phyloP scores from a whole-genome alignment of 2,329 filamentous ascomycete species.

The Epichloe typhina region DNA sequence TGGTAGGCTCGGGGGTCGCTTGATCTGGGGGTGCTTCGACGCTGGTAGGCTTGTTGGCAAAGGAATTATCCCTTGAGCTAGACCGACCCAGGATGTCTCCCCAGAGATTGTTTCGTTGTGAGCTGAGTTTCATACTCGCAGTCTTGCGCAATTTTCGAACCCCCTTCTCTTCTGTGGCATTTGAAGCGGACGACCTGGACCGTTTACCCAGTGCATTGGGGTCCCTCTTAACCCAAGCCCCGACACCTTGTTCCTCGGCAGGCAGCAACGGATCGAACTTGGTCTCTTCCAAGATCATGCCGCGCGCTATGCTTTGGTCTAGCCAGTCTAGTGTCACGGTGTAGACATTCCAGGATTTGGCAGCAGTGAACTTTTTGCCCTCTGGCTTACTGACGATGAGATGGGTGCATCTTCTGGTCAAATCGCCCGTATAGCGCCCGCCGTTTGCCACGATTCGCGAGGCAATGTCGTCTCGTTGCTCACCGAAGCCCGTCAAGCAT shows the following conservation, averaged over 20 bases:
- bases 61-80: conserved; percentile 22
- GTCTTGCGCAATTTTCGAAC: conserved; percentile 74
- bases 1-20: conserved; percentile 4
- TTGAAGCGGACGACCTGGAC: conserved; percentile 33
- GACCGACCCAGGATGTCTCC: conserved; percentile 60
- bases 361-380: conserved; percentile 83
- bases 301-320: conserved; percentile 64
- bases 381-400: conserved; percentile 67
- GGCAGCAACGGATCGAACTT: conserved; percentile 68
- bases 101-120: conserved; percentile 78
- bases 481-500: conserved; percentile 45
- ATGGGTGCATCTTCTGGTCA: conserved; percentile 78
- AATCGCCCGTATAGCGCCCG: conserved; percentile 73
- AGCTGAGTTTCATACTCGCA: conserved; percentile 70
- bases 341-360: conserved; percentile 67
- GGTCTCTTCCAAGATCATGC: conserved; percentile 83
- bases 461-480: conserved; percentile 57
- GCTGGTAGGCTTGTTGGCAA: conserved; percentile 13
- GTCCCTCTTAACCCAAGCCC: conserved; percentile 53
- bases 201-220: conserved; percentile 43
- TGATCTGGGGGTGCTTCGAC: conserved; percentile 4
- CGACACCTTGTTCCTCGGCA: conserved; percentile 56
- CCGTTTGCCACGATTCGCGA: conserved; percentile 56
- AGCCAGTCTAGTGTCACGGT: conserved; percentile 80
- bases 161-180: conserved; percentile 36